These are phyloP conservation scores for Trichocomaceae sp. DNA, from an alignment of 2,329 filamentous ascomycete genomes.

Conservation along the genomic window DNA sequence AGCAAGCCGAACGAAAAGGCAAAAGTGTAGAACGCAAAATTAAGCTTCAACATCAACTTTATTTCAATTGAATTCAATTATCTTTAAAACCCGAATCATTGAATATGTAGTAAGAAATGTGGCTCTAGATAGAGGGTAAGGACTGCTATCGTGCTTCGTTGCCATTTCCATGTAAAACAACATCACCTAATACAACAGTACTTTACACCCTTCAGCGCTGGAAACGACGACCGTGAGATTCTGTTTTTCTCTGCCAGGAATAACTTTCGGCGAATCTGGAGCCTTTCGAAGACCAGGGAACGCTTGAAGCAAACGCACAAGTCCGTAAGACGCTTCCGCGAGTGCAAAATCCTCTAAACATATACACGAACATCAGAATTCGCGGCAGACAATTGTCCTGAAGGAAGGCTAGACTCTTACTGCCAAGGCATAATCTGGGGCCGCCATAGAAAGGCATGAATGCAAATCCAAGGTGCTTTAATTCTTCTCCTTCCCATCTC, in stretches of 20 bases:
- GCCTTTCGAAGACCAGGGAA: slow-evolving; percentile 2
- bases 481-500: slow-evolving; percentile 42
- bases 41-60: too few relatives aligned
- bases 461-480: slow-evolving; percentile 28
- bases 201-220: too few relatives aligned
- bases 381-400: not conserved
- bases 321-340: slow-evolving; percentile 16
- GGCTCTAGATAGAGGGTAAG: too few relatives aligned
- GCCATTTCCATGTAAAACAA: too few relatives aligned
- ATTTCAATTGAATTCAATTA: too few relatives aligned
- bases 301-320: slow-evolving; percentile 17
- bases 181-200: too few relatives aligned
- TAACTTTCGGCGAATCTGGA: not conserved
- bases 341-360: slow-evolving; percentile 14
- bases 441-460: slow-evolving; percentile 36
- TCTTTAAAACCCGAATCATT: too few relatives aligned
- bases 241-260: not conserved
- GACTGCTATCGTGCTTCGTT: too few relatives aligned
- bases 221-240: too few relatives aligned
- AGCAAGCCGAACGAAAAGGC: too few relatives aligned
- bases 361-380: slow-evolving; percentile 3
- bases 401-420: slow-evolving; percentile 21
- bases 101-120: too few relatives aligned
- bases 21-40: too few relatives aligned
- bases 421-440: slow-evolving; percentile 36